Conservation (phyloP, 106 monocot genomes). For the Vanilla planifolia region DNA sequence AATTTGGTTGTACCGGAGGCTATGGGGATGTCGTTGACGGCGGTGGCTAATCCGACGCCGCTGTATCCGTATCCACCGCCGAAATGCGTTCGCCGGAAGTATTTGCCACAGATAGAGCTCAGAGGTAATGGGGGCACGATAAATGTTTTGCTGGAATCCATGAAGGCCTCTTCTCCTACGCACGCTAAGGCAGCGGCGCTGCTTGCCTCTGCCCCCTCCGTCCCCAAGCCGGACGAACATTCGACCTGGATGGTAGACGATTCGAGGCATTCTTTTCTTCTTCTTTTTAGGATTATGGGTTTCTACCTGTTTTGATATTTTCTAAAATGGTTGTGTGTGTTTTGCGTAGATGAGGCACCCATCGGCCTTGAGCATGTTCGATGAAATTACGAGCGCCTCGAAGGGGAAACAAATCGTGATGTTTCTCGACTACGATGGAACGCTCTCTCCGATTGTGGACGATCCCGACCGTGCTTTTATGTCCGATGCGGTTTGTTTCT, state of each 20-base stretch:
- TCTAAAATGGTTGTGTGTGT: not conserved
- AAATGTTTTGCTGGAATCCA: conserved; percentile 33
- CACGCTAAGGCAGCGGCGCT: conserved; percentile 21
- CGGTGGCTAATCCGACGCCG: not conserved
- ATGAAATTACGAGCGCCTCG: conserved; percentile 38
- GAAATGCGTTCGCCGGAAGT: conserved; percentile 5
- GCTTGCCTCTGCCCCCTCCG: not conserved
- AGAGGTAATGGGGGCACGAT: conserved; percentile 4
- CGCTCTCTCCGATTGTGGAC: conserved; percentile 77
- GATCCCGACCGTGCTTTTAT: conserved; percentile 75
- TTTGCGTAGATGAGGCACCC: conserved; percentile 38
- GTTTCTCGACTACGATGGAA: conserved; percentile 85
- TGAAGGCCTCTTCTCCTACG: conserved; percentile 56
- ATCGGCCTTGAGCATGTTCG: conserved; percentile 61
- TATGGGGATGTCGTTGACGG: conserved; percentile 2
- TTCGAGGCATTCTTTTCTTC: not conserved
- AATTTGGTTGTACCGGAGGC: conserved; percentile 14
- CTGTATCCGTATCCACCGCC: conserved; percentile 21
- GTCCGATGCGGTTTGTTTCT: conserved; percentile 48
- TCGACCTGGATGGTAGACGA: conserved; percentile 17
- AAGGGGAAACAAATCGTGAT: conserved; percentile 66
- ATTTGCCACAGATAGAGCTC: conserved; percentile 9
- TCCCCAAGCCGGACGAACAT: conserved; percentile 11
- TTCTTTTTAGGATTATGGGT: not conserved
- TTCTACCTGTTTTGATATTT: not conserved